These are phyloP conservation scores for Bonia amplexicaulis DNA, from an alignment of 176 grass and related monocot species.

Conservation along the genomic window DNA sequence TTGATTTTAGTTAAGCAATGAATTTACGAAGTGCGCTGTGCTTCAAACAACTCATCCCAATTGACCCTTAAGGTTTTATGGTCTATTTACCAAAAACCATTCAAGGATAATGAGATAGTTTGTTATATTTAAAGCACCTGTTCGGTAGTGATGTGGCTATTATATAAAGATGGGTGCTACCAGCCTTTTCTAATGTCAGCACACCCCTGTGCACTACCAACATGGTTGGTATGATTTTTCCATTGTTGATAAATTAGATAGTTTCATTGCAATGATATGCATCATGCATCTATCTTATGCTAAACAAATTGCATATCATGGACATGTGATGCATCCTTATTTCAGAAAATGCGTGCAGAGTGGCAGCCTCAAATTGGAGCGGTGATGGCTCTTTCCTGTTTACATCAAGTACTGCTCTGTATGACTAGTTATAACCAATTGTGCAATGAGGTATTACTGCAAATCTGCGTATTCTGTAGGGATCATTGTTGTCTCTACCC, in stretches of 20 bases:
- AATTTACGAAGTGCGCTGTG: neutral
- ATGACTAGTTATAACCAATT: conserved; percentile 72
- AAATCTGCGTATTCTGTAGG: neutral
- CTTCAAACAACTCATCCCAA: neutral
- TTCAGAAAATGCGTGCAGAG: conserved; percentile 48
- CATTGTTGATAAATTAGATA: neutral
- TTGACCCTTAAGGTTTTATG: neutral
- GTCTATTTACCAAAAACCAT: neutral
- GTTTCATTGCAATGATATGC: neutral
- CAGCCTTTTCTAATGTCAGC: neutral
- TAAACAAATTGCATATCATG: conserved; percentile 4
- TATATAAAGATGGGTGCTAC: neutral
- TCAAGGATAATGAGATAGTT: neutral
- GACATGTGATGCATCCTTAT: conserved; percentile 21
- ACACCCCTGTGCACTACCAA: neutral
- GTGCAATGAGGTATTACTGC: conserved; percentile 63
- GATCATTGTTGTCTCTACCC: neutral
- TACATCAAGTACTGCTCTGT: conserved; percentile 78
- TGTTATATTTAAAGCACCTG: neutral
- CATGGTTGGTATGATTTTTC: neutral
- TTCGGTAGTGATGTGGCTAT: neutral
- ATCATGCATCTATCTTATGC: neutral
- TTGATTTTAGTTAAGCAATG: neutral
- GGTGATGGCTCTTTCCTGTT: conserved; percentile 89
- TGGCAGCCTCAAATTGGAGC: conserved; percentile 81